phyloP scores from a whole-genome alignment of 2,329 filamentous ascomycete genomes.

The Hypoxylon rubiginosum region DNA sequence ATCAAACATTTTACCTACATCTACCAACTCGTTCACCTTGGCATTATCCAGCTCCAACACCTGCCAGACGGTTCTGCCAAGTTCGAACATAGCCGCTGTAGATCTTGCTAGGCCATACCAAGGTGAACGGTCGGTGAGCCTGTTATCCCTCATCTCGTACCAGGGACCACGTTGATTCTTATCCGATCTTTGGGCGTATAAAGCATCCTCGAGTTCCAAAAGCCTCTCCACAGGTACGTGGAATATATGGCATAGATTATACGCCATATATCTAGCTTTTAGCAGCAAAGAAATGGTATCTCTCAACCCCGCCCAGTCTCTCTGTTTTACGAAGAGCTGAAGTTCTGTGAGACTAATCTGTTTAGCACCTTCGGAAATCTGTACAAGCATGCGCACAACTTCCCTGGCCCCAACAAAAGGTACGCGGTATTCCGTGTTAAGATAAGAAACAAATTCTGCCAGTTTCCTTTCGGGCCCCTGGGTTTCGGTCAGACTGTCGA shows the following conservation, averaged over 20 bases:
- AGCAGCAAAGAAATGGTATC: no score
- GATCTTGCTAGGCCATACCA: slow-evolving; percentile 2
- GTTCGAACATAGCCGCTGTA: not conserved
- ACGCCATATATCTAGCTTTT: not conserved
- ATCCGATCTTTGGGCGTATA: not conserved
- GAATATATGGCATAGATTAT: not conserved
- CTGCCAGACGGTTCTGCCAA: slow-evolving; percentile 17
- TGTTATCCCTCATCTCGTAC: not conserved
- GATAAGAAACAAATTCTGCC: slow-evolving; percentile 15
- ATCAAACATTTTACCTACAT: slow-evolving; percentile 3
- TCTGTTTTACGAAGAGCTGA: not conserved
- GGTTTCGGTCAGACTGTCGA: not conserved
- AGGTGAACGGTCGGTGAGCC: not conserved
- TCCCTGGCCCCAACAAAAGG: not conserved
- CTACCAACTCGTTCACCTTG: not conserved
- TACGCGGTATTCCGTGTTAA: not conserved
- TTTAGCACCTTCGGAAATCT: not conserved
- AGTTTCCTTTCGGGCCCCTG: slow-evolving; percentile 2
- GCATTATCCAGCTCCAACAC: slow-evolving; percentile 7
- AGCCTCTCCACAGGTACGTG: not conserved
- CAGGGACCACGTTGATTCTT: not conserved
- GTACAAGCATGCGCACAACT: not conserved
- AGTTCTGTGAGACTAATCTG: not conserved
- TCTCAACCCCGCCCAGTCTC: not conserved
- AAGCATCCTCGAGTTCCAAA: not conserved